phyloP scores from a whole-genome alignment of 2,329 filamentous ascomycete species.

The Colletotrichum spinosum region DNA sequence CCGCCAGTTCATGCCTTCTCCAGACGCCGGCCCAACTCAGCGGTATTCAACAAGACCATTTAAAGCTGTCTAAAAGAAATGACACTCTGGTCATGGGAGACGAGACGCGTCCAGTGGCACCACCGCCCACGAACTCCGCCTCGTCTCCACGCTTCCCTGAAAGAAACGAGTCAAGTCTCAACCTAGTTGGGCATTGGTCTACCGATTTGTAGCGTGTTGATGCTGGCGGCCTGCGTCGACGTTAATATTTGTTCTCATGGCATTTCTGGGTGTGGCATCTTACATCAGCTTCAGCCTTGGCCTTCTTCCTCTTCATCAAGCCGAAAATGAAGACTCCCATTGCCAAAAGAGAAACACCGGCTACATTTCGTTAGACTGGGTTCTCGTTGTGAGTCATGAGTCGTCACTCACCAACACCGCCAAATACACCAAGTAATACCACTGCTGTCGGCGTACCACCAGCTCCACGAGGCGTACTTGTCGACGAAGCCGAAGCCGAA shows the following conservation, averaged over 20 bases:
- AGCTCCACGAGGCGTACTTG: constrained; percentile 7
- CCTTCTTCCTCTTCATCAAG: constrained; percentile 24
- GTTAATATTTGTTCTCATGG: not conserved
- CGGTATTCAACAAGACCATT: not conserved
- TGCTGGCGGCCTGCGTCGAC: not conserved
- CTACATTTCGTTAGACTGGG: not conserved
- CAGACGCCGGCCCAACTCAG: not conserved
- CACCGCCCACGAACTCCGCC: no score
- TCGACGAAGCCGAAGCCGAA: constrained; percentile 9
- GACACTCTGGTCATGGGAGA: no score
- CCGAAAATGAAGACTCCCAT: constrained; percentile 33
- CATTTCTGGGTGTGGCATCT: not conserved
- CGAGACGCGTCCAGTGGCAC: no score
- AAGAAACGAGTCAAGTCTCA: not conserved
- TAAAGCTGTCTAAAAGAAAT: not conserved
- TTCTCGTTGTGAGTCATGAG: not conserved
- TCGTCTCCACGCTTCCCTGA: not conserved
- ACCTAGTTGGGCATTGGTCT: constrained; percentile 28
- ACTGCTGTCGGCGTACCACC: constrained; percentile 30
- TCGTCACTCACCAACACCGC: constrained; percentile 28
- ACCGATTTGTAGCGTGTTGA: constrained; percentile 30
- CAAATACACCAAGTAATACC: constrained; percentile 29
- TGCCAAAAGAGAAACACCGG: constrained; percentile 29
- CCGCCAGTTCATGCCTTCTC: not conserved
- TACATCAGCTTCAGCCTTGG: constrained; percentile 18